Percentiles rank a stretch among this genome's conserved stretches.
Conservation (phyloP, 331 rosid species). For the Acacia pycnantha region DNA sequence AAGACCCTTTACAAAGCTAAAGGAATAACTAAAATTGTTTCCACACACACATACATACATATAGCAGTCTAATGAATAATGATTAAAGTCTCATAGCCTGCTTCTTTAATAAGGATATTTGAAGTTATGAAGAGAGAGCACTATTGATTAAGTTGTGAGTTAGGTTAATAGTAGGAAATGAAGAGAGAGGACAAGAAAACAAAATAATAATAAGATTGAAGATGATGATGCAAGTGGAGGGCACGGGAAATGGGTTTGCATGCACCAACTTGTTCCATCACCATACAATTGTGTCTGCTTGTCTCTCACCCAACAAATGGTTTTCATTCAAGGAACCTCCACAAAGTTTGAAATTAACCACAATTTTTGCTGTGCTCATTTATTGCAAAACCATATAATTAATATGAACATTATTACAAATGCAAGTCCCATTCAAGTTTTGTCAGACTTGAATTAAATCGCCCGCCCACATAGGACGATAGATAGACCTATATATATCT, state of each 20-base stretch:
- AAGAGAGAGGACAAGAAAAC: neutral
- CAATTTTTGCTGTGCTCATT: neutral
- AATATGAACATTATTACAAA: neutral
- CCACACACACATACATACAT: too few relatives aligned
- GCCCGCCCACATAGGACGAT: neutral
- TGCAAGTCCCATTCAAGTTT: neutral
- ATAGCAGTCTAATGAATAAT: neutral
- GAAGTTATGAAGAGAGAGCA: neutral
- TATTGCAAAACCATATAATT: neutral
- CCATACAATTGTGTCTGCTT: neutral
- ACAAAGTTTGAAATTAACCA: neutral
- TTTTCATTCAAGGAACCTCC: neutral
- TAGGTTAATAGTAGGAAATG: neutral
- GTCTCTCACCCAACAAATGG: slow-evolving; percentile 1
- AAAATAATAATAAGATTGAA: neutral
- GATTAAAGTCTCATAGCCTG: neutral
- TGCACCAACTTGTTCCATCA: neutral
- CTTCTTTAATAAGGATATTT: neutral
- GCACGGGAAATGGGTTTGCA: neutral
- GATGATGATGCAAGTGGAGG: neutral
- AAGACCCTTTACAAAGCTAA: neutral
- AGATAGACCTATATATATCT: neutral
- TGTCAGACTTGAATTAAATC: neutral
- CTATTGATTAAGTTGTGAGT: neutral
- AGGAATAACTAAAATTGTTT: neutral